Evolutionary conservation across 148 eudicot species (phyloP).

Genomic region (Silene conica): DNA sequence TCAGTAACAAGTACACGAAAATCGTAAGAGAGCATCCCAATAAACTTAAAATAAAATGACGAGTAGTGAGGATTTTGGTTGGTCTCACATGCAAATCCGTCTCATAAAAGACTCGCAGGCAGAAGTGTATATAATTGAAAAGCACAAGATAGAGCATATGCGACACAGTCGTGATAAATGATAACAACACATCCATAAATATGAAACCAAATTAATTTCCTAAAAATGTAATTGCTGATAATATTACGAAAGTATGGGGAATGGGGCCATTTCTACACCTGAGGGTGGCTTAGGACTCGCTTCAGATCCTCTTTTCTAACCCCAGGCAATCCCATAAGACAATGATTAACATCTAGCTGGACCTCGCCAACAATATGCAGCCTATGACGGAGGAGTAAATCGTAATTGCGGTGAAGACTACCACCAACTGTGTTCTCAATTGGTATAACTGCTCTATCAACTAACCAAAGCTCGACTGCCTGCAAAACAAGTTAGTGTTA

Average conservation of each 20-base stretch:
- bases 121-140: not conserved
- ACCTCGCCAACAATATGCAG: conserved; percentile 92
- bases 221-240: not conserved
- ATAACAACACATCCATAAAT: not conserved
- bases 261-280: conserved; percentile 34
- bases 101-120: no score
- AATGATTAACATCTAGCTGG: conserved; percentile 68
- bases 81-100: no score
- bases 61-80: no score
- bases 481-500: conserved; percentile 18
- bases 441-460: conserved; percentile 88
- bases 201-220: not conserved
- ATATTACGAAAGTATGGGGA: not conserved
- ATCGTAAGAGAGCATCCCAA: not conserved
- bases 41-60: no score
- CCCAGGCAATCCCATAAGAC: conserved; percentile 83
- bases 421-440: conserved; percentile 91
- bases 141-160: not conserved
- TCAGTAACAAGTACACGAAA: not conserved
- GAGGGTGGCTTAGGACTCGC: conserved; percentile 90
- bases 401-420: conserved; percentile 84
- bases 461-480: conserved; percentile 94
- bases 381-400: conserved; percentile 81
- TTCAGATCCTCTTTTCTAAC: conserved; percentile 73
- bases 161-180: not conserved